Evolutionary conservation across 192 early-diverging fungal species (phyloP).

Genomic region (Coemansia sp.): DNA sequence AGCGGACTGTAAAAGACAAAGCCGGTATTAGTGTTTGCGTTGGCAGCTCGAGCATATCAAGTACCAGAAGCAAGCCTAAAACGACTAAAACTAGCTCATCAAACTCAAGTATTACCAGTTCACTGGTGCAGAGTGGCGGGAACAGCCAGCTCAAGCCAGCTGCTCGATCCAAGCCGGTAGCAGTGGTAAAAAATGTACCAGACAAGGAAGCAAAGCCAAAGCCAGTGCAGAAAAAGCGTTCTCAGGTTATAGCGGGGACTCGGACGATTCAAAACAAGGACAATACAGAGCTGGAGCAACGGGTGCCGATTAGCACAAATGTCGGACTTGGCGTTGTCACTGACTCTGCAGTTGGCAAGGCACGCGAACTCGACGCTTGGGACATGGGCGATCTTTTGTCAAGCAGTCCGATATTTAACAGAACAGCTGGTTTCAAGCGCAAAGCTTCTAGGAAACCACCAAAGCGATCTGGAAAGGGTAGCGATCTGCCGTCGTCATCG

Average conservation of each 20-base stretch:
- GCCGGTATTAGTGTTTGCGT: conserved; percentile 8
- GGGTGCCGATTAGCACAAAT: neutral
- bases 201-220: neutral
- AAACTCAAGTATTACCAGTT: neutral
- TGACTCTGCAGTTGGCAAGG: neutral
- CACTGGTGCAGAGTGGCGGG: neutral
- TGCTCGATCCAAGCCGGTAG: neutral
- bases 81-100: neutral
- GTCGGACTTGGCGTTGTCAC: neutral
- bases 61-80: neutral
- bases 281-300: neutral
- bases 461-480: conserved; percentile 4
- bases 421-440: conserved; percentile 6
- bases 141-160: neutral
- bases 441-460: neutral
- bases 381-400: conserved; percentile 30
- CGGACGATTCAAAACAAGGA: neutral
- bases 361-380: conserved; percentile 10
- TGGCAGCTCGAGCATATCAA: neutral
- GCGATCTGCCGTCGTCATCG: conserved; percentile 38
- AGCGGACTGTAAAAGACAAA: conserved; percentile 9
- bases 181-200: neutral
- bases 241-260: neutral
- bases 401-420: conserved; percentile 18
- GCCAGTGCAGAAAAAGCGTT: neutral